Base-by-base conservation (phyloP, 371 early-diverging fungal genomes). In the Batkoa obscura region DNA sequence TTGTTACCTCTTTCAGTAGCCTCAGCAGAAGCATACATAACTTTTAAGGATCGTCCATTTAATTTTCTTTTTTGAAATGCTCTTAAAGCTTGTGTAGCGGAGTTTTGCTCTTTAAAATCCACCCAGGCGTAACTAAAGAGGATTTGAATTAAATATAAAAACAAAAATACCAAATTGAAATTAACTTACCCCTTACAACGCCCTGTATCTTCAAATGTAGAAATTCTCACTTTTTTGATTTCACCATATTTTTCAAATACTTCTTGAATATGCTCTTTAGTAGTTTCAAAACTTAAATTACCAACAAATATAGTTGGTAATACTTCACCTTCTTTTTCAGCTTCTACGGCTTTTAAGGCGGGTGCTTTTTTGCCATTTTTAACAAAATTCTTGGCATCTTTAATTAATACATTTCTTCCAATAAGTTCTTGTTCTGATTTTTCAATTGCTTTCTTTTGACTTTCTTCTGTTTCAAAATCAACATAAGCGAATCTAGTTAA, bases 281-380 rank as follows among this genome's bases (percentile, higher is more conserved):
- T 80, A 13, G 78, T 69, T 23, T 74, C 69, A 64, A 86, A 89
- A 39, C 74, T 66, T 56, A 92, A 62, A 68, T 89, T 89, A 36
- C 88, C 89, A 3, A 90, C 59, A 66, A 88, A 89, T 36, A 92
- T 66, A 2, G 88, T 81, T 34, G 84, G 74, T 43, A 79, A 73
- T 32, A 84, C 82, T 3, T 68, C 73, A 36, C 74, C 72, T 59
- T 73, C 74, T 58, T 65, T 64, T 35, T 58, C 41, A 9, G 15
- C 30, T 4, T 50, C 35, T 39, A 49, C 50, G 34, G 37, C 51
- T 38, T 59, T 59, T 12, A 39, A 39, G 1, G 35, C 48, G 17
- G 15, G 30, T 46, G 6, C 1, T 61, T 60, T 12, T 59, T 59
- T 12, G 55, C 52, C n/a, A 57, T 58, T 8, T 55, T 64, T 60